phyloP scores from a whole-genome alignment of 768 basidiomycete genomes.

The Russula earlei region DNA sequence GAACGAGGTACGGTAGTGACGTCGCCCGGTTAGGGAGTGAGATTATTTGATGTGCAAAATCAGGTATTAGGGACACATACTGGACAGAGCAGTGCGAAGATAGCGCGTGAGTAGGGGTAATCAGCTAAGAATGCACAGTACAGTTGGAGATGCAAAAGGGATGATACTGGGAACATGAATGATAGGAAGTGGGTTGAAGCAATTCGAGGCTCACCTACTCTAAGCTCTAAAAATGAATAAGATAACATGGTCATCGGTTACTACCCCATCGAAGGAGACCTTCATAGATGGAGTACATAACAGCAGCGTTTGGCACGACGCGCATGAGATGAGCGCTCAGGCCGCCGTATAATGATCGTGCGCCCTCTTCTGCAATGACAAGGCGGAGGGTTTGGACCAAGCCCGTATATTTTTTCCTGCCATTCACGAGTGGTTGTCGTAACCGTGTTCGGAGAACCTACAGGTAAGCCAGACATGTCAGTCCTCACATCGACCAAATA shows the following conservation, averaged over 20 bases:
- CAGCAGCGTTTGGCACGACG: constrained; percentile 92
- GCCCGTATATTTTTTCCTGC: constrained; percentile 76
- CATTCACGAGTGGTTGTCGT: constrained; percentile 76
- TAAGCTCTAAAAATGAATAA: background rate
- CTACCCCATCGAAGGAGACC: constrained; percentile 55
- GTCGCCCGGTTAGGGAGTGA: background rate
- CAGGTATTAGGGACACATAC: background rate
- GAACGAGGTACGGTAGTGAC: background rate
- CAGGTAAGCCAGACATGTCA: background rate
- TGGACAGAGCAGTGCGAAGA: background rate
- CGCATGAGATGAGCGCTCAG: constrained; percentile 92
- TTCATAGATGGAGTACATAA: constrained; percentile 97
- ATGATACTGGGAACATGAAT: background rate
- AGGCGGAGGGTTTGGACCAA: constrained; percentile 76
- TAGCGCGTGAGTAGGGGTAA: constrained; percentile 8
- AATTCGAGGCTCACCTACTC: background rate
- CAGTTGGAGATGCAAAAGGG: constrained; percentile 1
- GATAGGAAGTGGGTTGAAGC: background rate
- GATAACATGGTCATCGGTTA: constrained; percentile 1
- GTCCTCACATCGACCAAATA: background rate
- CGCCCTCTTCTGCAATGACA: constrained; percentile 86
- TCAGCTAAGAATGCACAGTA: background rate
- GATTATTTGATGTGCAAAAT: constrained; percentile 3
- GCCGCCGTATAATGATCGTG: constrained; percentile 78
- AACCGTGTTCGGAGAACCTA: constrained; percentile 89